Evolutionary conservation across 192 early-diverging fungal genomes (phyloP).

Genomic region (Podila clonocystis): DNA sequence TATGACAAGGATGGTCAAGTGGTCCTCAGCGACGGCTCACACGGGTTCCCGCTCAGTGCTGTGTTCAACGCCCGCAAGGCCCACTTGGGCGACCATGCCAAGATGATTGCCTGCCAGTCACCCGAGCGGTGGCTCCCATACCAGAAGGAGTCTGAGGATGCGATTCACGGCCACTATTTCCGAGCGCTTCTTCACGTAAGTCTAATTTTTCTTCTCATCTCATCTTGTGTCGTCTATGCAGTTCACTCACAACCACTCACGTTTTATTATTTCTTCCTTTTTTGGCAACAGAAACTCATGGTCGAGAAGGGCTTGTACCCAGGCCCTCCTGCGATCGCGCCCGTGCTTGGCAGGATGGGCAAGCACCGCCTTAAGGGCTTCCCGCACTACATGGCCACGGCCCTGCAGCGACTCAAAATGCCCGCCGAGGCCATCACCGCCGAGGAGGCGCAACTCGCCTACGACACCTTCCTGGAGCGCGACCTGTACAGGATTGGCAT

Average conservation of each 20-base stretch:
- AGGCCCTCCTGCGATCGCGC: conserved; percentile 48
- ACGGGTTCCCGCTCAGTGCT: conserved; percentile 56
- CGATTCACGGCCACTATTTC: conserved; percentile 76
- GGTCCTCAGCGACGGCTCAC: conserved; percentile 23
- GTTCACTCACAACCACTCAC: too few species aligned
- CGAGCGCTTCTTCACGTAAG: conserved; percentile 78
- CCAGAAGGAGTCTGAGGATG: conserved; percentile 60
- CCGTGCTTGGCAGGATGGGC: conserved; percentile 69
- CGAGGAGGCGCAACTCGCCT: conserved; percentile 55
- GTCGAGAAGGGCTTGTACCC: conserved; percentile 60
- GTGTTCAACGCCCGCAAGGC: conserved; percentile 31
- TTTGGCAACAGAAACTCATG: conserved; percentile 63
- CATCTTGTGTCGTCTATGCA: too few species aligned
- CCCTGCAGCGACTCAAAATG: conserved; percentile 65
- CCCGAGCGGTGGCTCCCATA: conserved; percentile 77
- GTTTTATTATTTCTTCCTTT: background rate
- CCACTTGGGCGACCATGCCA: conserved; percentile 66
- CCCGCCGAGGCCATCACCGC: conserved; percentile 40
- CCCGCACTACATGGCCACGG: conserved; percentile 64
- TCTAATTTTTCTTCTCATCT: background rate
- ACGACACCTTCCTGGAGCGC: conserved; percentile 39
- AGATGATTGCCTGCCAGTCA: conserved; percentile 84
- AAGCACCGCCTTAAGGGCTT: conserved; percentile 63
- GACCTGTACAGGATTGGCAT: conserved; percentile 68
- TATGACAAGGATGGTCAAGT: conserved; percentile 41